phyloP scores from a whole-genome alignment of 2,329 filamentous ascomycete species.

The Xylogone sp. region DNA sequence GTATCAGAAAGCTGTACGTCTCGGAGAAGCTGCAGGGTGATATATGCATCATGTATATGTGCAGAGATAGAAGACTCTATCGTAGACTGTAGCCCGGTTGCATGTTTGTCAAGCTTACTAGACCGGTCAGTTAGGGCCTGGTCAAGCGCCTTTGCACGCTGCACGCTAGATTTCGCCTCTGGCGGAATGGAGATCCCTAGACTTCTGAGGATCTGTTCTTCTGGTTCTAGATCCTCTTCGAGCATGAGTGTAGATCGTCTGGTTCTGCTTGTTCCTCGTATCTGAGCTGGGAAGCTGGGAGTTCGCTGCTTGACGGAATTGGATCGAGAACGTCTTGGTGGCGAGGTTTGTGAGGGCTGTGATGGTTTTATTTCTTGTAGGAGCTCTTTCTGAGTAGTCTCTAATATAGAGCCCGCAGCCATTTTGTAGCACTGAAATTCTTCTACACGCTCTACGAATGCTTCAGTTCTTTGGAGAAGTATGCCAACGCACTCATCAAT shows the following conservation, averaged over 20 bases:
- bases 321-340: conserved; percentile 6
- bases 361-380: conserved; percentile 3
- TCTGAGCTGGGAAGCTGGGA: conserved; percentile 22
- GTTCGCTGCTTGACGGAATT: conserved; percentile 13
- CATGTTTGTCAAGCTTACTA: conserved; percentile 40
- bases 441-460: conserved; percentile 38
- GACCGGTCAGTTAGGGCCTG: conserved; percentile 32
- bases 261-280: conserved; percentile 11
- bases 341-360: neutral
- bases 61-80: conserved; percentile 42
- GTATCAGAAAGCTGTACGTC: conserved; percentile 52
- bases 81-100: conserved; percentile 42
- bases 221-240: conserved; percentile 33
- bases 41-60: conserved; percentile 43
- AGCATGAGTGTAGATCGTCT: conserved; percentile 31
- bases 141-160: conserved; percentile 23
- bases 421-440: conserved; percentile 43
- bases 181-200: conserved; percentile 41
- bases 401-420: conserved; percentile 34
- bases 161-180: conserved; percentile 23
- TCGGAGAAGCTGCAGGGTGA: conserved; percentile 44
- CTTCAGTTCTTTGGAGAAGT: conserved; percentile 42
- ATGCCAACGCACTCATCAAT: conserved; percentile 49
- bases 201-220: conserved; percentile 40
- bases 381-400: conserved; percentile 42